Evolutionary conservation across 495 filamentous ascomycete species (phyloP).

Genomic region (Penicillium riverlandense): DNA sequence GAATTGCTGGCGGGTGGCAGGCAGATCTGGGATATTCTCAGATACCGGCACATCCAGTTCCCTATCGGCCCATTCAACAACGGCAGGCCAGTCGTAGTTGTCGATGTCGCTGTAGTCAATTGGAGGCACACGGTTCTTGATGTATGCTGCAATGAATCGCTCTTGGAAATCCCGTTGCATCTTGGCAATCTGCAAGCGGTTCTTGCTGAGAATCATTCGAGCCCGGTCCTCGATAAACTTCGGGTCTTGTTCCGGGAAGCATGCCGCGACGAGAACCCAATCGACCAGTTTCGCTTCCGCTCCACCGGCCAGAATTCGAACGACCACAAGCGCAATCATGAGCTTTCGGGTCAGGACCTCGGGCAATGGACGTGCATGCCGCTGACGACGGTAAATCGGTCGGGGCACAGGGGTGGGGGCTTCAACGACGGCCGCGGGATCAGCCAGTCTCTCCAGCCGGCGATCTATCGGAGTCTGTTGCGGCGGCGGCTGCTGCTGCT

Average conservation of each 20-base stretch:
- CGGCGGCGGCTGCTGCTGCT: conserved; percentile 1
- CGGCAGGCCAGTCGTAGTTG: conserved; percentile 65
- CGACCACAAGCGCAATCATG: conserved; percentile 63
- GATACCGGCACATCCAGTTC: conserved; percentile 38
- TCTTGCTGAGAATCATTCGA: conserved; percentile 47
- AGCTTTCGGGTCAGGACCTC: conserved; percentile 30
- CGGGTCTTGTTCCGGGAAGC: conserved; percentile 56
- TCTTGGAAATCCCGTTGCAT: conserved; percentile 73
- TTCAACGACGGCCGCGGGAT: conserved; percentile 8
- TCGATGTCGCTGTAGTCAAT: conserved; percentile 67
- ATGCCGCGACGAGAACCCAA: conserved; percentile 61
- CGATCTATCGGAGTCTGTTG: conserved; percentile 4
- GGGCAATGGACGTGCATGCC: conserved; percentile 11
- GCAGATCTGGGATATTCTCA: conserved; percentile 40
- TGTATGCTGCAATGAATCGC: conserved; percentile 70
- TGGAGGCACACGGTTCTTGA: conserved; percentile 53
- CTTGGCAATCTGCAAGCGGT: conserved; percentile 55
- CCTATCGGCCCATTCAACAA: conserved; percentile 66
- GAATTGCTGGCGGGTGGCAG: conserved; percentile 43
- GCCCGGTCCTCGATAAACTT: conserved; percentile 55
- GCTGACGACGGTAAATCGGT: conserved; percentile 19
- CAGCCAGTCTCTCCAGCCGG: conserved; percentile 24
- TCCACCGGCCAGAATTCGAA: conserved; percentile 69
- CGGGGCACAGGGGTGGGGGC: neutral
- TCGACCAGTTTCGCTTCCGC: conserved; percentile 56